Base-by-base conservation (phyloP, 805 yeast genomes). In the Candida corydali region DNA sequence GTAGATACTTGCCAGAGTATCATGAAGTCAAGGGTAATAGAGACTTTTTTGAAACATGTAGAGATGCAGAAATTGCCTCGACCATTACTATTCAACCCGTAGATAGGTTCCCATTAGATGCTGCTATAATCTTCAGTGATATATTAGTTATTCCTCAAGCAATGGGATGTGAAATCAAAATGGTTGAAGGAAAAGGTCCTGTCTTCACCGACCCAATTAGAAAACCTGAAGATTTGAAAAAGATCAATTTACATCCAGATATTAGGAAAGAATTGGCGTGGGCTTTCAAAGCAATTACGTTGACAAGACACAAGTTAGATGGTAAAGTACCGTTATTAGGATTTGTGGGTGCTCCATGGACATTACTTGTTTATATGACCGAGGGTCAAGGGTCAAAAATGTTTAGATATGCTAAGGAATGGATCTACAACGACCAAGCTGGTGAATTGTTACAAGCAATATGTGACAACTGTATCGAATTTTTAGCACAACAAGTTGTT, bases 281-380 rank as follows among this genome's bases (percentile, higher is more conserved):
- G 97, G 96, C 97, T 4, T 86, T 86, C 67, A 81, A 84, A 52
- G 84, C 97, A n/a, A 85, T 93, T 47, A 83, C 94, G 3, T 63
- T 86, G 45, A 93, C 98, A n/a, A 76, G 98, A 61, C 70, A 70
- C 45, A 86, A 85, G 53, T 73, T 93, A 42, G 64, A 80, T 28
- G 98, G 98, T 34, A 76, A 95, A 52, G 97, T 89, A 9, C 98
- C 98, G 19, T 68, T 93, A 43, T 71, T 93, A 35, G 98, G 98
- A 3, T 93, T 93, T 63, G 85, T 88, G 48, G 98, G 98, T 37
- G 96, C 95, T 7, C 98, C 98, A 39, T 93, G 97, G 96, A 93
- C 98, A 9, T 66, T 93, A 42, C 71, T 93, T 67, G 96, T 89
- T 25, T 93, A 93, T 65, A 93, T 93, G 96, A 80, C 88, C 42